Evolutionary conservation across 805 yeast genomes (phyloP).

Genomic region (Metschnikowia anglica): DNA sequence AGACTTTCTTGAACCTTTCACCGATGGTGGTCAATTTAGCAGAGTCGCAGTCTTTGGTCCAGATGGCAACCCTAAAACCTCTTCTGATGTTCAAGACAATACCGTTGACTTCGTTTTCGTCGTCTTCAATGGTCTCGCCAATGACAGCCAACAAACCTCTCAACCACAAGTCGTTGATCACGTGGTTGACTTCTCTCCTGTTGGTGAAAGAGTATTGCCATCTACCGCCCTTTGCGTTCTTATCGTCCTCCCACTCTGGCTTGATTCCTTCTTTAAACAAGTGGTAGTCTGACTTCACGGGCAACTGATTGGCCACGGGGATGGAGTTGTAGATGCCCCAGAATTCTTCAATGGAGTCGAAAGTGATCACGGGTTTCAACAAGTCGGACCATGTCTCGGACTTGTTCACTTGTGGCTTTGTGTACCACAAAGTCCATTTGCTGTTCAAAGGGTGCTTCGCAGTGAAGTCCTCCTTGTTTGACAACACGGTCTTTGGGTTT

Average conservation of each 20-base stretch:
- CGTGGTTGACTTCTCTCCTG: constrained; percentile 54
- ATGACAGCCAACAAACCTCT: constrained; percentile 83
- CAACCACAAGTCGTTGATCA: constrained; percentile 89
- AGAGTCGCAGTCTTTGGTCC: constrained; percentile 83
- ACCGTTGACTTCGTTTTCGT: constrained; percentile 85
- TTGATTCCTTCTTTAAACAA: constrained; percentile 89
- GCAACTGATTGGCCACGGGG: constrained; percentile 88
- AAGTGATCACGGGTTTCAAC: constrained; percentile 87
- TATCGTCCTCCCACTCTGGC: constrained; percentile 98
- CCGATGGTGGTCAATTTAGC: constrained; percentile 71
- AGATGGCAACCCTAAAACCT: constrained; percentile 80
- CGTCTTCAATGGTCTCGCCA: constrained; percentile 92
- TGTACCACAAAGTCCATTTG: constrained; percentile 96
- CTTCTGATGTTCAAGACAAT: constrained; percentile 82
- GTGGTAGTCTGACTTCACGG: constrained; percentile 90
- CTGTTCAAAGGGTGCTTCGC: constrained; percentile 87
- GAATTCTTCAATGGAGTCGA: constrained; percentile 95
- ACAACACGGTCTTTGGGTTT: constrained; percentile 50
- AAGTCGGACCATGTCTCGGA: constrained; percentile 89
- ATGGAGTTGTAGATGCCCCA: constrained; percentile 97
- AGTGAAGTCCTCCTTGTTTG: constrained; percentile 60
- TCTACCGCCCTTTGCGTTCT: constrained; percentile 89
- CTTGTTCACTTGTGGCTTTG: constrained; percentile 81
- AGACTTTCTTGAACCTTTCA: constrained; percentile 79
- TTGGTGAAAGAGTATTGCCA: constrained; percentile 75